Base-by-base conservation (phyloP, 2,329 filamentous ascomycete genomes). In the Colletotrichum musicola region DNA sequence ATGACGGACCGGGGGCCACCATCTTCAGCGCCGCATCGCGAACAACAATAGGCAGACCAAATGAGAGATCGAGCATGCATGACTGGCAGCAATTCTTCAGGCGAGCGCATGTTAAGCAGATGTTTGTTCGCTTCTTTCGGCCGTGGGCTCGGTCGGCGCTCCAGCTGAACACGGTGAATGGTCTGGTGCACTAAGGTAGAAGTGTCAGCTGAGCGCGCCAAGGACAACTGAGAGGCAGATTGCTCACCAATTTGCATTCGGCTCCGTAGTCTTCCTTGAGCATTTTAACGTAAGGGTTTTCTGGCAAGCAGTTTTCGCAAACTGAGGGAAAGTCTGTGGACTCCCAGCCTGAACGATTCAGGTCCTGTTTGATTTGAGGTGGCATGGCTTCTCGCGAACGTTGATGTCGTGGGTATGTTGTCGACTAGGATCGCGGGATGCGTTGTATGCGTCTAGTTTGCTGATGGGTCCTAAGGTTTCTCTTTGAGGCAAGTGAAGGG, bases 1-100 rank as follows among this genome's bases (percentile, higher is more conserved):
- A 97, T 71, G 94, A 89, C 0, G 96, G 96, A 0, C 96, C 96
- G 0, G 96, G 95, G 0, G 95, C 95, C 49, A 98, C 93, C 92
- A 99, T 97, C 84, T 98, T 98, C 71, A 99, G 86, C 5, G 97
- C 96, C 3, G 96, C 96, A 84, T 99, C 96, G 77, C 96, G 90
- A 67, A 99, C 93, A 14, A 95, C 93, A 76, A 99, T 97, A 12
- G 96, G 96, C 30, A 99, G 85, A 25, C 96, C 97, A 77, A 98
- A 99, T 13, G 93, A 95, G 69, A 99, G 84, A 86, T 99, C 96
- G 61, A 99, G 91, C 94, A 98, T 98, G 84, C 96, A 99, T 82
- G 92, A 95, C 84, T 99, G 96, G 77, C 96, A 99, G 84, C 96
- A 98, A 84, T 99, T 99, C 83, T 99, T 99, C 73, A 98, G 87